Evolutionary conservation across 345 rosid species (phyloP).

Genomic region (Psidium friedrichsthalianum): DNA sequence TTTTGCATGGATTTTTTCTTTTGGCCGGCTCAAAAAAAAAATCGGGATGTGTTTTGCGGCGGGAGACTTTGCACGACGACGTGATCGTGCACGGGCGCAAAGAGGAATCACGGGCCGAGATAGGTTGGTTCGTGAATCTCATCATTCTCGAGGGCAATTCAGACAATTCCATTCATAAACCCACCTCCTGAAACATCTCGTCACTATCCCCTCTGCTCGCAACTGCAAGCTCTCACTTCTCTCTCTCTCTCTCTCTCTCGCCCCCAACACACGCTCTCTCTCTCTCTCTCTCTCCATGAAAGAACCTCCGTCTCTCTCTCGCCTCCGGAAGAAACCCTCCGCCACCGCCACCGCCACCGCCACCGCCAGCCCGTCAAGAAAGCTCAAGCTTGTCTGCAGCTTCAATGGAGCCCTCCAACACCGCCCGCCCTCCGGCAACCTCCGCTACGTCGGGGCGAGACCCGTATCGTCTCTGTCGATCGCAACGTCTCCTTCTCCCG

Average conservation of each 20-base stretch:
- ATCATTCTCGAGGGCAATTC: not conserved
- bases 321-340: conserved; percentile 4
- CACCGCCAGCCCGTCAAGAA: not conserved
- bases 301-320: not conserved
- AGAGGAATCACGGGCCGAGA: no score
- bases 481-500: conserved; percentile 8
- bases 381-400: conserved; percentile 21
- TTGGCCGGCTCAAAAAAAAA: no score
- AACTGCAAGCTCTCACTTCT: not conserved
- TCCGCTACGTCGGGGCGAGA: conserved; percentile 24
- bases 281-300: conserved; percentile 4
- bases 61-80: no score
- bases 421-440: conserved; percentile 2
- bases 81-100: no score
- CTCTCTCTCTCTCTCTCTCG: not conserved
- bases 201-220: not conserved
- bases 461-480: conserved; percentile 17
- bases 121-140: no score
- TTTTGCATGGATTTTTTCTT: no score
- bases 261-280: not conserved
- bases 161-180: not conserved
- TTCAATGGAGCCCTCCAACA: conserved; percentile 17
- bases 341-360: not conserved
- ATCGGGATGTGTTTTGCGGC: no score
- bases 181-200: not conserved